A percentile compares a stretch with the other conserved stretches of the same genome.
Evolutionary conservation across 441 rosid species (phyloP).

Genomic region (Raphanus hybrid): DNA sequence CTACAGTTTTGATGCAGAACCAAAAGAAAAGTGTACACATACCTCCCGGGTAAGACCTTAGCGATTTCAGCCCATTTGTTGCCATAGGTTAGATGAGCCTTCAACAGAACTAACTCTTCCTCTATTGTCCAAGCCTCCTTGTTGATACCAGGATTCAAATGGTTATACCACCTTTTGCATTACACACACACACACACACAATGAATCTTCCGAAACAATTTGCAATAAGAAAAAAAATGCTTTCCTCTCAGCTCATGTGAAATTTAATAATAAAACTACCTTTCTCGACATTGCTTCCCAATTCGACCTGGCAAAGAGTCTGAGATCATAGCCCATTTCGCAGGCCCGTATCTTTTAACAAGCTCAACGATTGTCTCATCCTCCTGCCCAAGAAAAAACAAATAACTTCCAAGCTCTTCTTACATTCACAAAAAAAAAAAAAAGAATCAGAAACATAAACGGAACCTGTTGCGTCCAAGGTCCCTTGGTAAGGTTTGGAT

Average conservation of each 20-base stretch:
- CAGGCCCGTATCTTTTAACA: conserved; percentile 78
- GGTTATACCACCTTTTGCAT: conserved; percentile 94
- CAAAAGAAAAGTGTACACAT: no score
- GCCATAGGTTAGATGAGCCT: conserved; percentile 78
- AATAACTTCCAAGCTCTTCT: neutral
- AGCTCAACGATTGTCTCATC: conserved; percentile 88
- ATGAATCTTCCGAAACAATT: conserved; percentile 15
- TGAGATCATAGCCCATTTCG: conserved; percentile 94
- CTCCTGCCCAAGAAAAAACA: conserved; percentile 62
- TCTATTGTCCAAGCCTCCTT: conserved; percentile 97
- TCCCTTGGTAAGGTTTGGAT: conserved; percentile 98
- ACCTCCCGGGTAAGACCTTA: conserved; percentile 69
- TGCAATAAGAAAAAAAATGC: neutral
- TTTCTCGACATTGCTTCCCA: conserved; percentile 99
- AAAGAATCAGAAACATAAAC: no score
- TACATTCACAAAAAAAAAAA: neutral
- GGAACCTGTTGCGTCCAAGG: conserved; percentile 68
- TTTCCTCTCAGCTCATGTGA: conserved; percentile 2
- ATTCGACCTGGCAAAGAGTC: conserved; percentile 93
- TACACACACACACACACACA: conserved; percentile 17
- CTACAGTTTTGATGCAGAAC: no score
- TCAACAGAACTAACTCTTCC: conserved; percentile 86
- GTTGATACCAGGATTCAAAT: conserved; percentile 95
- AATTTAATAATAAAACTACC: conserved; percentile 49
- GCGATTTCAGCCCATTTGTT: conserved; percentile 99